Base-by-base conservation (phyloP, 257 asterid genomes). In the Osmanthus fragrans region DNA sequence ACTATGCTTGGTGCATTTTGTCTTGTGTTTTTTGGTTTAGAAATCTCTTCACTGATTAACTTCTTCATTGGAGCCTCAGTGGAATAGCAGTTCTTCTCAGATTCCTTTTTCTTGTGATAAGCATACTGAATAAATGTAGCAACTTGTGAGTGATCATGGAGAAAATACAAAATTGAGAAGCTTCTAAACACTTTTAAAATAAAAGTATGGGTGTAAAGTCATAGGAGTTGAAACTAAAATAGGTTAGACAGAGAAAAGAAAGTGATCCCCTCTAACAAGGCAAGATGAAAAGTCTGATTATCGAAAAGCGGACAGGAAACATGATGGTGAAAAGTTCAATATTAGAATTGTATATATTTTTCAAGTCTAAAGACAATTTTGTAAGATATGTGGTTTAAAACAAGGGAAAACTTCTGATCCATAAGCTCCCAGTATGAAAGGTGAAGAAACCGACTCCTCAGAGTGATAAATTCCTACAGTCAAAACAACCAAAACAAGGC, bases 41-140 rank as follows among this genome's bases (percentile, higher is more conserved):
- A 85, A 83, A 87, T 84, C 77, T 96, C 99, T 83, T 90, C 89
- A 60, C 85, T 75, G 75, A 93, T 88, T 76, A 93, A 84, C 87
- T 87, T 92, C 88, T 87, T 93, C n/a, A 87, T 90, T 80, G 97
- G 92, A 82, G 92, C 92, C 89, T 86, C 94, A 16, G 71, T 37
- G 29, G 86, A 82, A 83, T 81, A 84, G 80, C 32, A 64, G 79
- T 77, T 87, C 86, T 75, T 82, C 71, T 77, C 84, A 60, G 85
- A 86, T 64, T 80, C 89, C 81, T 83, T 78, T 47, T 81, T 76
- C 80, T 74, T 81, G 72, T 84, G 83, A 82, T 88, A 88, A 71
- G 91, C 83, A 85, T 86, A 86, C 97, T 94, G 96, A 73, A 79
- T 65, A 83, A 47, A 72, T 75, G 65, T 54, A 68, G 76, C 79